A percentile compares a stretch with the other conserved stretches of the same genome.
phyloP scores from a whole-genome alignment of 345 rosid species.

The Acer negundo region DNA sequence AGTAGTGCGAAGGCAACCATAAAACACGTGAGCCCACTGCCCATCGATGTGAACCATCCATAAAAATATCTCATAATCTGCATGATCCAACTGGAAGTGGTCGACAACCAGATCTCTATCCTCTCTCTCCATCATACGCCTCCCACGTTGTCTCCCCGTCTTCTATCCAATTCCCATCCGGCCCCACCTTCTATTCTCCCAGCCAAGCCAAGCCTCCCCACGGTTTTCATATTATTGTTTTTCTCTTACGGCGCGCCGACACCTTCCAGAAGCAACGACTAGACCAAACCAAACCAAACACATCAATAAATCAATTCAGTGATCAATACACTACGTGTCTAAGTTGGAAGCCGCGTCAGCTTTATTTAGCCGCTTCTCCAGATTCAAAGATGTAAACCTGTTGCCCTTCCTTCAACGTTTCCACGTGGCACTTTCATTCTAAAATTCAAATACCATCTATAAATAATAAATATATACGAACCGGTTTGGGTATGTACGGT shows the following conservation, averaged over 20 bases:
- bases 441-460: too few relatives aligned
- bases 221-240: too few relatives aligned
- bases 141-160: not conserved
- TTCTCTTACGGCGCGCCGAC: constrained; percentile 9
- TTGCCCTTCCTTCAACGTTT: constrained; percentile 26
- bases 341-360: constrained; percentile 30
- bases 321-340: not conserved
- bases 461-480: too few relatives aligned
- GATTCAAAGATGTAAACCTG: constrained; percentile 17
- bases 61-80: not conserved
- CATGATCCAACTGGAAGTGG: constrained; percentile 4
- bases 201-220: not conserved
- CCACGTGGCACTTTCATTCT: constrained; percentile 13
- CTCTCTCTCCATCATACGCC: not conserved
- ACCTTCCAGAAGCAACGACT: constrained; percentile 14
- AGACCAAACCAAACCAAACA: not conserved
- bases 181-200: not conserved
- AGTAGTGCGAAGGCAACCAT: not conserved
- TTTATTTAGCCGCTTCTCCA: constrained; percentile 17
- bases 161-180: not conserved
- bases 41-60: not conserved
- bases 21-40: not conserved
- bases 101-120: constrained; percentile 28
- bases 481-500: not conserved
- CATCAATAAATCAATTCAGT: not conserved